These are phyloP conservation scores for Phlegmacium glaucopus DNA, from an alignment of 768 basidiomycete genomes.

Conservation along the genomic window DNA sequence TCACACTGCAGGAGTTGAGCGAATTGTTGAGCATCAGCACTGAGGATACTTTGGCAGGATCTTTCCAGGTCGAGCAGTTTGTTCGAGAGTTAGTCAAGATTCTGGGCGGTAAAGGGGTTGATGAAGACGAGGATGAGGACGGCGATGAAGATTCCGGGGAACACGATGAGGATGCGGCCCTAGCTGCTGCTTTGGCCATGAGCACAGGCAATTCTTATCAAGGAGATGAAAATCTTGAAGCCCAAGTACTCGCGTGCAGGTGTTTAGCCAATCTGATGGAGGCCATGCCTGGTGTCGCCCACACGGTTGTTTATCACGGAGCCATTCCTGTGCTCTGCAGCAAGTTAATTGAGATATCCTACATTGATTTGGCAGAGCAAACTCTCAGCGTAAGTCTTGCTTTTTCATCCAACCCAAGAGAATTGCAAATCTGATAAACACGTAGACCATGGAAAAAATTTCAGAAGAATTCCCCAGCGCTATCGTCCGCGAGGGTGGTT, in stretches of 20 bases:
- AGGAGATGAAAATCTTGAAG: slow-evolving; percentile 87
- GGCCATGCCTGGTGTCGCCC: slow-evolving; percentile 96
- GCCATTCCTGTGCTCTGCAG: slow-evolving; percentile 97
- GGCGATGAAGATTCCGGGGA: slow-evolving; percentile 63
- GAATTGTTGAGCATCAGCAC: slow-evolving; percentile 95
- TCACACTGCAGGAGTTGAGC: slow-evolving; percentile 92
- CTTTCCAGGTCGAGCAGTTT: slow-evolving; percentile 92
- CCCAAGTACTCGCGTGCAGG: slow-evolving; percentile 93
- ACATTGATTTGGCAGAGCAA: slow-evolving; percentile 98
- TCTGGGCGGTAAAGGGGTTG: slow-evolving; percentile 73
- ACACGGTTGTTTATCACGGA: slow-evolving; percentile 97
- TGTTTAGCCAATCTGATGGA: slow-evolving; percentile 99
- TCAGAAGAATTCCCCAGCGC: slow-evolving; percentile 96
- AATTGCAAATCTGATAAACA: slow-evolving; percentile 13
- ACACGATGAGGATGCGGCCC: slow-evolving; percentile 81
- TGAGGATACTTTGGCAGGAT: slow-evolving; percentile 93
- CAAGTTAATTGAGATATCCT: slow-evolving; percentile 95
- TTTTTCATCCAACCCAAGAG: neutral
- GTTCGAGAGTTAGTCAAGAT: slow-evolving; percentile 91
- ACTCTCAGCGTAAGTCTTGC: slow-evolving; percentile 79
- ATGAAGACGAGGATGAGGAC: slow-evolving; percentile 71
- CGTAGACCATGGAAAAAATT: slow-evolving; percentile 95
- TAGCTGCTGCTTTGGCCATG: slow-evolving; percentile 85
- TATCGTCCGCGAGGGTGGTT: slow-evolving; percentile 93
- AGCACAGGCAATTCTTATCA: slow-evolving; percentile 66